Percentiles rank a stretch among this genome's conserved stretches.
Evolutionary conservation across 768 basidiomycete genomes (phyloP).

Genomic region (Lyophyllum shimeji): DNA sequence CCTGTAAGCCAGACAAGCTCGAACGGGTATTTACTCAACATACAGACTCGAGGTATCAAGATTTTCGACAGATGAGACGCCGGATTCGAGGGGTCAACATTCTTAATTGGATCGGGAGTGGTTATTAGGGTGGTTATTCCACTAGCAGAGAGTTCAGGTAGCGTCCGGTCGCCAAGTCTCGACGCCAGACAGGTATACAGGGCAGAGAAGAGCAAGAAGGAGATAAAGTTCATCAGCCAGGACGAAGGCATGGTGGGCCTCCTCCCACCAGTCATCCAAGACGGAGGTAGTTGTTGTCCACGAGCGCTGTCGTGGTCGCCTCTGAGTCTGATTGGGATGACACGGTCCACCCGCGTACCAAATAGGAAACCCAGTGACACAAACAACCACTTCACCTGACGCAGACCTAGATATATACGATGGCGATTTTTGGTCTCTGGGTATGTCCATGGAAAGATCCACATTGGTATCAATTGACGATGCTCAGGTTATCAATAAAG

Average conservation of each 20-base stretch:
- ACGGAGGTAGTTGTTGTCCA: neutral
- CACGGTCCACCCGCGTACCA: neutral
- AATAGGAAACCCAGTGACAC: neutral
- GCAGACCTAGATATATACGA: no score
- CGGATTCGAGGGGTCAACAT: constrained; percentile 64
- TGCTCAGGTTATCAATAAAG: constrained; percentile 92
- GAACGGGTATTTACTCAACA: constrained; percentile 24
- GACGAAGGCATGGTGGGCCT: constrained; percentile 8
- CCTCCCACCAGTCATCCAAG: neutral
- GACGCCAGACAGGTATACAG: constrained; percentile 33
- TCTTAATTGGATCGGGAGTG: constrained; percentile 63
- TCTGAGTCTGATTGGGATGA: no score
- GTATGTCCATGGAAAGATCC: constrained; percentile 36
- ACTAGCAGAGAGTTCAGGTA: constrained; percentile 45
- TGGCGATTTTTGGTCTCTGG: constrained; percentile 85
- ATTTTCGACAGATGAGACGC: constrained; percentile 78
- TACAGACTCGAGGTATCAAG: constrained; percentile 82
- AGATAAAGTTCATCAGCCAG: constrained; percentile 21
- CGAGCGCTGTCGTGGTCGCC: neutral
- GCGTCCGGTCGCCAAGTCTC: constrained; percentile 38
- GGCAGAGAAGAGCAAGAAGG: constrained; percentile 29
- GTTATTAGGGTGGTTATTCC: constrained; percentile 52
- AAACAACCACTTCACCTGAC: neutral
- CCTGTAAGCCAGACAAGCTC: constrained; percentile 6
- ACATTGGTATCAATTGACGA: constrained; percentile 4